Percentiles rank a stretch among this genome's conserved stretches.
Conservation (phyloP, 495 filamentous ascomycete species). For the Daldinia grandis region DNA sequence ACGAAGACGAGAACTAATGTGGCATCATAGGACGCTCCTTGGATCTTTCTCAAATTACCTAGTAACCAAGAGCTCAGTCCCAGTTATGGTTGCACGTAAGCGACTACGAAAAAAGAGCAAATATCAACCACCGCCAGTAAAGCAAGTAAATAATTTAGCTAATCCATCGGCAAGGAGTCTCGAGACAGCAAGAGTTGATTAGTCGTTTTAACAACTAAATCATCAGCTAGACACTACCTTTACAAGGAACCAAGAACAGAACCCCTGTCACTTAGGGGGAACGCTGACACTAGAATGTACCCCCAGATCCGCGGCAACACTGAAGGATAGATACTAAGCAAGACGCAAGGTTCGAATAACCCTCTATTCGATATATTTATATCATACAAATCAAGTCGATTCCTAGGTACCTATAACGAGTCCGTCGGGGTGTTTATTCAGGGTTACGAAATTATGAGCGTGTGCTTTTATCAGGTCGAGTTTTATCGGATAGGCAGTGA, state of each 20-base stretch:
- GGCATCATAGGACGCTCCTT: slow-evolving; percentile 59
- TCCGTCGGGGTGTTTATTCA: not conserved
- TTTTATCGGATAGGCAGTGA: not conserved
- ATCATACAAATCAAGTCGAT: not conserved
- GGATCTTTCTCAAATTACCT: slow-evolving; percentile 98
- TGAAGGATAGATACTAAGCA: not conserved
- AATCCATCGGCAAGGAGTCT: slow-evolving; percentile 69
- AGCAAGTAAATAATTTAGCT: slow-evolving; percentile 76
- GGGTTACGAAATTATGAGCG: not conserved
- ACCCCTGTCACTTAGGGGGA: not conserved
- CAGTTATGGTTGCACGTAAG: slow-evolving; percentile 91
- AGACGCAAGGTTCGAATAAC: not conserved
- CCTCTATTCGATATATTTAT: not conserved
- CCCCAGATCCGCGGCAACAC: not conserved
- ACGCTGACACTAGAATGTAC: not conserved
- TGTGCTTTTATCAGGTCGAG: not conserved
- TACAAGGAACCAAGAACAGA: not conserved
- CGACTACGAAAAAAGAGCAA: slow-evolving; percentile 78
- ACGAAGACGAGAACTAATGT: slow-evolving; percentile 10
- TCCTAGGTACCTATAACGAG: not conserved
- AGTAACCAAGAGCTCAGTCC: slow-evolving; percentile 94
- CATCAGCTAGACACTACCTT: not conserved
- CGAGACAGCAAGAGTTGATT: slow-evolving; percentile 72
- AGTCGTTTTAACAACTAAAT: slow-evolving; percentile 28
- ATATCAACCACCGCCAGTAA: slow-evolving; percentile 65